Evolutionary conservation across 495 filamentous ascomycete species (phyloP).

Genomic region (Daldinia loculata): DNA sequence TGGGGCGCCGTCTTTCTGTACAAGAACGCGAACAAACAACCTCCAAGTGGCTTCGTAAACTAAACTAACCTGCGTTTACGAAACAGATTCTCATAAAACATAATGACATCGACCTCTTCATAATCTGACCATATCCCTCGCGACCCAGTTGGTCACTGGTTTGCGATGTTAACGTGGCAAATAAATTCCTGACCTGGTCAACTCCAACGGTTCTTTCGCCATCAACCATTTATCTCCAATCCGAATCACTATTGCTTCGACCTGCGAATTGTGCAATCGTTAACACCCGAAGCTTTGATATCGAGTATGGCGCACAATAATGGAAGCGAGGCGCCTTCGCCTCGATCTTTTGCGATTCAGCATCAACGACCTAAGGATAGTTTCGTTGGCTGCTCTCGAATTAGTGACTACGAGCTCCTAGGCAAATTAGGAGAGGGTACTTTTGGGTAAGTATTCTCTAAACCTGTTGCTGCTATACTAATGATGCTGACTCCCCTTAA

Average conservation of each 20-base stretch:
- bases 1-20: not conserved
- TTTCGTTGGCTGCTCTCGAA: slow-evolving; percentile 87
- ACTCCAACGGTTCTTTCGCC: not conserved
- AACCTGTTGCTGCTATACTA: not conserved
- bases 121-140: slow-evolving; percentile 12
- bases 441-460: slow-evolving; percentile 72
- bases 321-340: slow-evolving; percentile 47
- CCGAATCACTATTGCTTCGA: not conserved
- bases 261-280: slow-evolving; percentile 45
- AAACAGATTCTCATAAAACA: not conserved
- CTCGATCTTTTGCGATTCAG: slow-evolving; percentile 55
- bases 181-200: slow-evolving; percentile 8
- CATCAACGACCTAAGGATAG: slow-evolving; percentile 58
- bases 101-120: slow-evolving; percentile 12
- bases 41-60: not conserved
- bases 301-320: slow-evolving; percentile 44
- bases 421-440: slow-evolving; percentile 97
- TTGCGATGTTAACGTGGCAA: slow-evolving; percentile 18
- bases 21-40: slow-evolving; percentile 8
- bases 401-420: slow-evolving; percentile 85
- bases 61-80: not conserved
- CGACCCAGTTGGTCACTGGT: slow-evolving; percentile 19
- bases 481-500: slow-evolving; percentile 45
- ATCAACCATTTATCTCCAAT: slow-evolving; percentile 6
- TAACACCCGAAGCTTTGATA: slow-evolving; percentile 1